Evolutionary conservation across 352 stramenopile species (phyloP), one percentile per base, ranked within the genome.

Genomic region (Phytophthora citrophthora): DNA sequence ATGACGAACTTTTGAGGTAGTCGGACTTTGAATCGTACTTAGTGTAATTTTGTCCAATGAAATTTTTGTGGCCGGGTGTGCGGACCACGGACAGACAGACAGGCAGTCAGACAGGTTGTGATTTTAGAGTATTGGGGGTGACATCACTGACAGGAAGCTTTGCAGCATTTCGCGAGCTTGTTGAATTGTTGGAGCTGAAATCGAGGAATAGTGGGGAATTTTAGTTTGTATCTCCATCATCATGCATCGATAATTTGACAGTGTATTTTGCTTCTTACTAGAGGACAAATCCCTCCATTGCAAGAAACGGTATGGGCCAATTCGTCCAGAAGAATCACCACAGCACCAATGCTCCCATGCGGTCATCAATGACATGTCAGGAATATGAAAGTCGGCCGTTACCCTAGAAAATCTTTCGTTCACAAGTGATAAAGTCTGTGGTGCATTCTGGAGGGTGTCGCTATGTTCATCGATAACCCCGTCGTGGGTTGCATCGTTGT

Each of bases 181-280:
- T 11, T 6, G 8, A 39, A 52, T 20, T 2, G 10, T 52, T 52
- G 45, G 45, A 29, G 2, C 29, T 4, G 7, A 7, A 16, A 54
- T 44, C 47, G 31, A 41, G 15, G 15, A n/a, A 27, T 3, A 11
- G 9, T 31, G 12, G 32, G 43, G 43, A 32, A 20, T 49, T n/a
- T 34, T 49, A 12, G 16, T 32, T 49, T 49, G 43, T 49, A 49
- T 49, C 16, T 49, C 43, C 16, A 49, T 11, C 43, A 49, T 49
- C 7, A 49, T 40, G 15, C 34, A 18, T 16, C 34, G 12, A 16
- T 40, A 16, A 7, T 40, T 40, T 7, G 34, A 40, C 12, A 40
- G 15, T 7, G 34, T 40, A 5, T 16, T 40, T 7, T 11, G 34
- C 34, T 40, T 40, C 34, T 10, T 40, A 9, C 27, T 32, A 0